Base-by-base conservation (phyloP, 1,284 basidiomycete species). In the Stereum hirsutum region DNA sequence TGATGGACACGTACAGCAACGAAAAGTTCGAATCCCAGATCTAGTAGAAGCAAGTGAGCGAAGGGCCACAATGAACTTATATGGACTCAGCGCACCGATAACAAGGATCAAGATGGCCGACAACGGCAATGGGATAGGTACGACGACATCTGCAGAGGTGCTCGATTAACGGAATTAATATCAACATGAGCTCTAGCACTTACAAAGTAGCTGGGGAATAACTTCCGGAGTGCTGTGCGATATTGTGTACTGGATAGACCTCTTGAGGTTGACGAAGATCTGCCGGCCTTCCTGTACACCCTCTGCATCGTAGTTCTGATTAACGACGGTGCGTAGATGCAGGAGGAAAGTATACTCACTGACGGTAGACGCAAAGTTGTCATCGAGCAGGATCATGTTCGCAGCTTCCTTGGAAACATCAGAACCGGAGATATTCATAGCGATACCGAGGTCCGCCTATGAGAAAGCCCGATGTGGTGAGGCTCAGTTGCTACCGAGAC, bases 401-500 rank as follows among this genome's bases (percentile, higher is more conserved):
- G 80, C 80, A 8, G 81, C 80, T 56, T 83, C 81, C 54, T 82
- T 83, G 0, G 80, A 79, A 12, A 83, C 81, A 50, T 83, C 81
- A 4, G 78, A 81, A 15, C 80, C 81, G 27, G 78, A 80, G 30
- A 81, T 75, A 50, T 81, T 81, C 81, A 85, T 85, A 0, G 81
- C 79, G 53, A 85, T 82, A 37, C 81, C 81, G 25, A 85, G 64
- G 52, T 83, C 80, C 15, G 81, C 81, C 64, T 77, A 78, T 57
- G 17, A 35, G 19, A 7, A 17, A 31, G 15, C 15, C 6, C 28
- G 28, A 31, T 31, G n/a, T n/a, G 28, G n/a, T 10, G n/a, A 30
- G 28, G 28, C 28, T n/a, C n/a, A n/a, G n/a, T n/a, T n/a, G n/a
- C n/a, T n/a, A n/a, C n/a, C n/a, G n/a, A n/a, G n/a, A n/a, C n/a